Conservation (phyloP, 2,329 filamentous ascomycete genomes). For the Hypoxylon sp. region DNA sequence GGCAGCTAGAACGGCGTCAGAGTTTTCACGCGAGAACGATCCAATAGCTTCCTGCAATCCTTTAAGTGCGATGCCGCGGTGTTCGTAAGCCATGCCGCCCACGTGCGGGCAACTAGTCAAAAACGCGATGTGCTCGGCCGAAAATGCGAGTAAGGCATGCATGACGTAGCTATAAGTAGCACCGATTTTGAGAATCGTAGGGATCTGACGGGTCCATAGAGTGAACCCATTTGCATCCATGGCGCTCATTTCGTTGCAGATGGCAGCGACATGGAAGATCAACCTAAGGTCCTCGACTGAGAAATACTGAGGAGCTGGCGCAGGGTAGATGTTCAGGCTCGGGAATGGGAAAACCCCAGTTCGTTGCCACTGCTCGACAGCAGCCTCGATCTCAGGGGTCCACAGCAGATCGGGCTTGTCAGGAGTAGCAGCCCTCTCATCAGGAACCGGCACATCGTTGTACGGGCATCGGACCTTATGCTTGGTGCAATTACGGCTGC, state of each 20-base stretch:
- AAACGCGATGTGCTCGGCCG: constrained; percentile 93
- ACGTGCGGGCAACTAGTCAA: constrained; percentile 86
- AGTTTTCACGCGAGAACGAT: constrained; percentile 83
- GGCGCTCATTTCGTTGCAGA: constrained; percentile 82
- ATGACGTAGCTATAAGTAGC: constrained; percentile 88
- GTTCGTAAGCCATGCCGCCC: constrained; percentile 87
- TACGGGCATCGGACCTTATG: constrained; percentile 99
- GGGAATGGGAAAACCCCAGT: constrained; percentile 88
- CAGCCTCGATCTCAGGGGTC: constrained; percentile 83
- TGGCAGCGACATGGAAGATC: constrained; percentile 87
- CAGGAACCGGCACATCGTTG: constrained; percentile 81
- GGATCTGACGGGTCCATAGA: constrained; percentile 91
- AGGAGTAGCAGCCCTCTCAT: constrained; percentile 68
- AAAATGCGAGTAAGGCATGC: constrained; percentile 90
- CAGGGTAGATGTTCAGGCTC: constrained; percentile 78
- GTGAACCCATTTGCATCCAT: constrained; percentile 85
- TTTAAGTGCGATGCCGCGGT: constrained; percentile 84
- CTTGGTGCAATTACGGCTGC: constrained; percentile 96
- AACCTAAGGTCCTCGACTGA: constrained; percentile 82
- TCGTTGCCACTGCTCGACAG: constrained; percentile 82
- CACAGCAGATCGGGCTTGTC: constrained; percentile 78
- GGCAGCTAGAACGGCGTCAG: constrained; percentile 89
- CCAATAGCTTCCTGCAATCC: constrained; percentile 89
- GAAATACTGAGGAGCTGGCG: constrained; percentile 75
- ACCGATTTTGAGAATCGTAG: constrained; percentile 84